phyloP scores from a whole-genome alignment of 2,329 filamentous ascomycete species.

The Seiridium cupressi region DNA sequence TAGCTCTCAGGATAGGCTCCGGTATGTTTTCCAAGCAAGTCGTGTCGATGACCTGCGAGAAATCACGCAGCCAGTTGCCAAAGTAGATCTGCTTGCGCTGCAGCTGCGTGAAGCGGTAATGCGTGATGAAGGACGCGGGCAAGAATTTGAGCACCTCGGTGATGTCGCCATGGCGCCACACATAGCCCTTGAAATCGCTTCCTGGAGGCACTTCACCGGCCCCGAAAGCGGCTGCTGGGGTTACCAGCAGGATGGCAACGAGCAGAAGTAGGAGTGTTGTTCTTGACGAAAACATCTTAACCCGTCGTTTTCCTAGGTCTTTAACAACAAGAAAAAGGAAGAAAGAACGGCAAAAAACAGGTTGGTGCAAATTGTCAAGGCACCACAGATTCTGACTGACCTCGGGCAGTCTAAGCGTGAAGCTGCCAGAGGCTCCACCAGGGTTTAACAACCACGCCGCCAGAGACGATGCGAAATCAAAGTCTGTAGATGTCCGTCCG shows the following conservation, averaged over 20 bases:
- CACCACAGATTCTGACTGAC: too few relatives aligned
- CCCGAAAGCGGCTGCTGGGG: conserved; percentile 33
- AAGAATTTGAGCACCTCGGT: conserved; percentile 34
- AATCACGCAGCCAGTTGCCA: conserved; percentile 47
- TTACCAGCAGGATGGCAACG: conserved; percentile 33
- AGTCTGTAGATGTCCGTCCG: too few relatives aligned
- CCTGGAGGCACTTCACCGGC: conserved; percentile 34
- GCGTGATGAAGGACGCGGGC: conserved; percentile 34
- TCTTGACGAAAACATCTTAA: background rate
- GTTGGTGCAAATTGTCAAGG: too few relatives aligned
- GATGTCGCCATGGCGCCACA: conserved; percentile 40
- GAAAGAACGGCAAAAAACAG: too few relatives aligned
- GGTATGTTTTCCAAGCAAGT: conserved; percentile 51
- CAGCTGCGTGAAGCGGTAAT: conserved; percentile 35
- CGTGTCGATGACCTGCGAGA: conserved; percentile 53
- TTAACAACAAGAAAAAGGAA: too few relatives aligned
- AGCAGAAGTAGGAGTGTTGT: conserved; percentile 11
- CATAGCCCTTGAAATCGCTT: conserved; percentile 38
- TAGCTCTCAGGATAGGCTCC: conserved; percentile 50
- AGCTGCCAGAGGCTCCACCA: too few relatives aligned
- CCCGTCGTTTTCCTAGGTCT: background rate
- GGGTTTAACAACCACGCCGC: too few relatives aligned
- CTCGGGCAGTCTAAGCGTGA: too few relatives aligned
- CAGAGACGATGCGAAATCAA: too few relatives aligned
- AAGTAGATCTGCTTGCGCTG: conserved; percentile 39